Base-by-base conservation (phyloP, 148 eudicot genomes). In the Rhododendron mucronatum region DNA sequence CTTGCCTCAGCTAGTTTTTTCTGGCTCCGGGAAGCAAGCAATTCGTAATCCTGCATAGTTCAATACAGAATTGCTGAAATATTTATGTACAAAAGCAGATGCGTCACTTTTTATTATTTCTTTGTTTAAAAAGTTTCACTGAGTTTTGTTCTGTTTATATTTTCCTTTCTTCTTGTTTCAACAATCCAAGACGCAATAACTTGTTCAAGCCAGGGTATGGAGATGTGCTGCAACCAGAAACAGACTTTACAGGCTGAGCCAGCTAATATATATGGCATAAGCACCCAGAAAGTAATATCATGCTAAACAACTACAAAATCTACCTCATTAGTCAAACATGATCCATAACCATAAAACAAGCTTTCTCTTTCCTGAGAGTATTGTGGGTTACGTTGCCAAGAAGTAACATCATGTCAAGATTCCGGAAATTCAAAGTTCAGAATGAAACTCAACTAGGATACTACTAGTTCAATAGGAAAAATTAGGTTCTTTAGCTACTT, bases 1-100 rank as follows among this genome's bases (percentile, higher is more conserved):
- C 85, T 90, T 33, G 94, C 93, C 83, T 89, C 95, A 11, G 93
- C 90, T 86, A 92, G 74, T 89, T 88, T 90, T 37, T 86, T 86
- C 87, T 89, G 89, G 33, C 83, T 89, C 86, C 89, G 90, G 55
- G 92, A 83, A 82, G 79, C 85, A 82, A 95, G 92, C 81, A 87
- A 80, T 73, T 91, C 94, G 45, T 86, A 92, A 91, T 95, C 98
- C 98, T 95, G 92, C 87, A 89, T 59, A 85, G 59, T 50, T n/a
- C 30, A 73, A 79, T 33, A 37, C 69, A 86, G 30, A n/a, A 39
- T 10, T 9, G 35, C 51, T 81, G 67, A 35, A 63, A 61, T 77
- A 80, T 30, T 33, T 12, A 14, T 37, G 33, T 71, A 85, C 35
- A 30, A 2, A 30, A 39, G 37, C 73, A 13, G 73, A 63, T 13